Conservation (phyloP, 2,329 filamentous ascomycete species). For the Alternaria burnsii region DNA sequence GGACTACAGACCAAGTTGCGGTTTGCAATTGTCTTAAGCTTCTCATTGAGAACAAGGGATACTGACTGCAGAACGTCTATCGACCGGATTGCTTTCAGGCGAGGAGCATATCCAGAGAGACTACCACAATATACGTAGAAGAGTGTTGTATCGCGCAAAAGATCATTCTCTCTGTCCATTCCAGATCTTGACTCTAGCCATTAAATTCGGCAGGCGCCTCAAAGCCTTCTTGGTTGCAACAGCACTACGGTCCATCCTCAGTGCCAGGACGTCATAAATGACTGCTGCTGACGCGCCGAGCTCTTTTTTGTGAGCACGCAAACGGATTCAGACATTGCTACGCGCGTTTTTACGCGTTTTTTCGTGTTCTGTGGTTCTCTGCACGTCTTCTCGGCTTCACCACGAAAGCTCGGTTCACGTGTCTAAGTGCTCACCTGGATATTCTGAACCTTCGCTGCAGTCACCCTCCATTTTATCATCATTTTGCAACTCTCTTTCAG, state of each 20-base stretch:
- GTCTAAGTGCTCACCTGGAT: background rate
- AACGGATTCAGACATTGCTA: background rate
- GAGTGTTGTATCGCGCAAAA: background rate
- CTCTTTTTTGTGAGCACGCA: background rate
- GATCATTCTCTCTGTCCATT: background rate
- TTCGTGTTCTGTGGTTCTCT: background rate
- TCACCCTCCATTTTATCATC: slow-evolving; percentile 2
- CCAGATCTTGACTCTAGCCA: background rate
- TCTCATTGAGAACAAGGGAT: too few species aligned
- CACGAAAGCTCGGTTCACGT: slow-evolving; percentile 10
- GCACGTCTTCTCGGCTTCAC: slow-evolving; percentile 14
- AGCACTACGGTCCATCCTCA: background rate
- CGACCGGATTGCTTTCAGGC: background rate
- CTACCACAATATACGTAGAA: background rate
- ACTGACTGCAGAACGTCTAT: too few species aligned
- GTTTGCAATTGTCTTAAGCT: too few species aligned
- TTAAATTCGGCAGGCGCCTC: background rate
- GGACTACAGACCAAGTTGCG: too few species aligned
- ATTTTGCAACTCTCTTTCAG: background rate
- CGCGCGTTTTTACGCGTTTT: slow-evolving; percentile 1
- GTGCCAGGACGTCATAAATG: background rate
- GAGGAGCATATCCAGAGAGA: background rate
- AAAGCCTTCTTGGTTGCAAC: background rate
- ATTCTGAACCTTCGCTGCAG: background rate
- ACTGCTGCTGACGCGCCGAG: background rate